Percentiles rank a stretch among this genome's conserved stretches.
These are phyloP conservation scores for Aegilops sharonensis DNA, from an alignment of 176 grass and related monocot species.

Conservation along the genomic window DNA sequence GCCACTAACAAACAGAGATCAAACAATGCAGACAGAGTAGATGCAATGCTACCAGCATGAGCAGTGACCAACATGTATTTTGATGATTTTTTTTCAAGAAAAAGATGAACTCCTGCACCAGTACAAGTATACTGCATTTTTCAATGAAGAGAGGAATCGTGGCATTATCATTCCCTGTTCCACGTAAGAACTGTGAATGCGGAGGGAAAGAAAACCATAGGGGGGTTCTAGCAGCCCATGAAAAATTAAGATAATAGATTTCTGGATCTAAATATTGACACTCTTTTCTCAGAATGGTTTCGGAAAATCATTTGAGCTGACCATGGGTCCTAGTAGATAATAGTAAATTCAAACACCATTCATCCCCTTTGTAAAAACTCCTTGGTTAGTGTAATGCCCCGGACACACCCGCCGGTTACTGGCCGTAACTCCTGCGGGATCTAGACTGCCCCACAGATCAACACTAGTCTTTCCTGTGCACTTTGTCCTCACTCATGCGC, in stretches of 20 bases:
- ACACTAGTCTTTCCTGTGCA: too few species aligned
- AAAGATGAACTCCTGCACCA: not conserved
- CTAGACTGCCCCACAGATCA: too few species aligned
- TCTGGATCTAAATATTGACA: not conserved
- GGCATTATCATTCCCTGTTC: not conserved
- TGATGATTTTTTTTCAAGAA: not conserved
- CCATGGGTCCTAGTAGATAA: not conserved
- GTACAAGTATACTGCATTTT: not conserved
- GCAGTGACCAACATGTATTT: not conserved
- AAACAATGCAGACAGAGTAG: not conserved
- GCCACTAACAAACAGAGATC: not conserved
- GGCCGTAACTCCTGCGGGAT: too few species aligned
- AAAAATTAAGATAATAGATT: not conserved
- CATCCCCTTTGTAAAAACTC: not conserved
- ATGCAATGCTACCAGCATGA: not conserved
- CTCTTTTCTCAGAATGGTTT: not conserved
- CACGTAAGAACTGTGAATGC: not conserved
- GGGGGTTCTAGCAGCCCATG: not conserved
- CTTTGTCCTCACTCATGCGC: too few species aligned
- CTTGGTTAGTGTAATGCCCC: not conserved
- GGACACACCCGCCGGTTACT: too few species aligned
- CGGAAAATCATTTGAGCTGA: not conserved
- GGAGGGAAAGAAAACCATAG: not conserved
- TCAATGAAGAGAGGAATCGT: not conserved
- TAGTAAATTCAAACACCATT: not conserved